Evolutionary conservation across 495 filamentous ascomycete species (phyloP), one percentile per base, ranked within the genome.

Genomic region (Penicillium goetzii): DNA sequence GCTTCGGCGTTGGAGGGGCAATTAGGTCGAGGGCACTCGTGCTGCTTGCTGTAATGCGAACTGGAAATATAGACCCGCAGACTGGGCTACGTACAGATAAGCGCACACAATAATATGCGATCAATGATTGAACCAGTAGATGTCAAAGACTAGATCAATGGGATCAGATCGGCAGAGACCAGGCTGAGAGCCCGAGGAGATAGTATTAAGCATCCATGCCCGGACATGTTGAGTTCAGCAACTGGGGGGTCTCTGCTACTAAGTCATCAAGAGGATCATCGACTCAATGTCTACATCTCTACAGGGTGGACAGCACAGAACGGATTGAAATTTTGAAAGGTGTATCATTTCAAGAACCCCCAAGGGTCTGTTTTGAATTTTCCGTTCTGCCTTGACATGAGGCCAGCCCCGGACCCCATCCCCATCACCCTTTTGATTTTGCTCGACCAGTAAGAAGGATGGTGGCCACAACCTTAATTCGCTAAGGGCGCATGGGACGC

Each of bases 391-490:
- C 71, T 62, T 65, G 63, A 66, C 63, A 62, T 61, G 61, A 71
- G 68, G 72, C 67, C 69, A 66, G 58, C 62, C 69, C 58, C 63
- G 63, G 64, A 67, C 72, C 72, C 64, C 63, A 62, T 63, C 62
- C 62, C 65, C 68, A 71, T 67, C 70, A 67, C 68, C 70, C 67
- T 68, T 74, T 71, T 60, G 63, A 61, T 63, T 71, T 69, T 73
- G 66, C 64, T 74, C 70, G 64, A 76, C 63, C 72, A 70, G 61
- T 68, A 68, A 61, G 68, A 74, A 73, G 64, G 74, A 73, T 75
- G 73, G 68, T 76, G 74, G 66, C 76, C 78, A 80, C 76, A 78
- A 75, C 76, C 78, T 80, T 74, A 70, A 77, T 78, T 81, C 69
- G 74, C 76, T 75, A 76, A 76, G 76, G 73, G 76, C 74, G 74